Percentiles rank a stretch among this genome's conserved stretches.
Conservation (phyloP, 208 protist species). For the Leishmania guyanensis region DNA sequence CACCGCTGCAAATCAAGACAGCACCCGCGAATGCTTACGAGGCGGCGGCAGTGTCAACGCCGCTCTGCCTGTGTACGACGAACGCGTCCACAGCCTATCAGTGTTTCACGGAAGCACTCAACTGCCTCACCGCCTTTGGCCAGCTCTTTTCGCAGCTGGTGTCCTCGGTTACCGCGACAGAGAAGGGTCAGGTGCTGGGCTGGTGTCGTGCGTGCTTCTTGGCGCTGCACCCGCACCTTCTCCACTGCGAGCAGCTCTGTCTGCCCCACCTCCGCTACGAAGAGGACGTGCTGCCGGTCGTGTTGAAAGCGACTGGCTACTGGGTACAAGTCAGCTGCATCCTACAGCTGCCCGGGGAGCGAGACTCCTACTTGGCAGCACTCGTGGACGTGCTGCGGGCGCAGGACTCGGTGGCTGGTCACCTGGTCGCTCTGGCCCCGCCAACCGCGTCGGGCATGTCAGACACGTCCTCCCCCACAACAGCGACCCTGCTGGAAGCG, state of each 20-base stretch:
- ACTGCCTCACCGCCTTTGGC: conserved; percentile 21
- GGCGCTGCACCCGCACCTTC: conserved; percentile 29
- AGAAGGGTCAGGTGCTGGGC: neutral
- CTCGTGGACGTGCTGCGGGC: conserved; percentile 34
- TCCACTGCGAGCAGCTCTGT: conserved; percentile 27
- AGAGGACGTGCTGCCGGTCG: conserved; percentile 52
- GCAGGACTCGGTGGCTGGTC: conserved; percentile 23
- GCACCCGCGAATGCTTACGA: neutral
- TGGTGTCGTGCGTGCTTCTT: conserved; percentile 23
- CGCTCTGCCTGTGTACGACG: conserved; percentile 17
- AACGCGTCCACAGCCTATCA: conserved; percentile 15
- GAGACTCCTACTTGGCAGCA: conserved; percentile 48
- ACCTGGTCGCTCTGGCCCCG: conserved; percentile 25
- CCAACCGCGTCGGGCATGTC: conserved; percentile 6
- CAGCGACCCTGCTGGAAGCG: conserved; percentile 10
- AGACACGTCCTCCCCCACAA: neutral
- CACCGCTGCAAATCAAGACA: neutral
- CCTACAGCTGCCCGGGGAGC: conserved; percentile 39
- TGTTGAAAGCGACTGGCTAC: conserved; percentile 49
- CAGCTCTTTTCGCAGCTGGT: conserved; percentile 31
- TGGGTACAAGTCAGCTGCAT: conserved; percentile 49
- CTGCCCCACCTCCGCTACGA: conserved; percentile 35
- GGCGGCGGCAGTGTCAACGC: neutral
- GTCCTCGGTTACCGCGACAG: neutral
- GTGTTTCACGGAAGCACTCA: conserved; percentile 29